These are phyloP conservation scores for Eucalyptus lansdowneana DNA, from an alignment of 345 rosid genomes.

Conservation along the genomic window DNA sequence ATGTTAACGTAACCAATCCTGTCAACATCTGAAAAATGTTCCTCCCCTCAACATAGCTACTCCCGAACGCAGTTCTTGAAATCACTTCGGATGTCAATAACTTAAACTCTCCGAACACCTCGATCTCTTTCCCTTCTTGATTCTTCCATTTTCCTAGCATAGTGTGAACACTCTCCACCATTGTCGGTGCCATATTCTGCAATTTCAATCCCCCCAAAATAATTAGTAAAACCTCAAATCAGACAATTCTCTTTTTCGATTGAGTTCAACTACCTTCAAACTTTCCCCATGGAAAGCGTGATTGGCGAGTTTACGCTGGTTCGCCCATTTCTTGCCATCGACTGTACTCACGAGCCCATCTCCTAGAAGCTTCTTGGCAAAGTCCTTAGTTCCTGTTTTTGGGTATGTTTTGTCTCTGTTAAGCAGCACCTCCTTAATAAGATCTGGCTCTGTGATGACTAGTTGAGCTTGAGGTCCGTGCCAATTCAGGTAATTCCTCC, in stretches of 20 bases:
- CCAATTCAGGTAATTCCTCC: not conserved
- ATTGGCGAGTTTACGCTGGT: constrained; percentile 29
- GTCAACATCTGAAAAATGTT: constrained; percentile 18
- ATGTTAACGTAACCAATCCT: not conserved
- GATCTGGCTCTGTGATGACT: not conserved
- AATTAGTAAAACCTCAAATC: not conserved
- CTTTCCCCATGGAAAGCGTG: constrained; percentile 34
- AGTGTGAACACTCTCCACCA: constrained; percentile 19
- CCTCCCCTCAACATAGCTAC: constrained; percentile 31
- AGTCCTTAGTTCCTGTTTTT: not conserved
- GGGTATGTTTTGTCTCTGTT: constrained; percentile 5
- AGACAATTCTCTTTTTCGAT: not conserved
- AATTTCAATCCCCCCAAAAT: not conserved
- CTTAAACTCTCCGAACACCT: constrained; percentile 20
- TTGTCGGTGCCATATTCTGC: constrained; percentile 17
- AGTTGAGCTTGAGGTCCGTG: not conserved
- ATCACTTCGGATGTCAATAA: constrained; percentile 36
- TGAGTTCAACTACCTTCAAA: constrained; percentile 9
- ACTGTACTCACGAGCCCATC: constrained; percentile 17
- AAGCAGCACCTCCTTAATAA: not conserved
- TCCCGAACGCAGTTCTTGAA: constrained; percentile 41
- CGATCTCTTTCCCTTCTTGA: constrained; percentile 20
- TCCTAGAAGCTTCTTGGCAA: constrained; percentile 7
- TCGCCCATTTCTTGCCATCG: constrained; percentile 27
- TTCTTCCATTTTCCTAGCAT: constrained; percentile 34